Percentiles rank a stretch among this genome's conserved stretches.
These are phyloP conservation scores for Neospora caninum DNA, from an alignment of 169 alveolate genomes.

Conservation along the genomic window DNA sequence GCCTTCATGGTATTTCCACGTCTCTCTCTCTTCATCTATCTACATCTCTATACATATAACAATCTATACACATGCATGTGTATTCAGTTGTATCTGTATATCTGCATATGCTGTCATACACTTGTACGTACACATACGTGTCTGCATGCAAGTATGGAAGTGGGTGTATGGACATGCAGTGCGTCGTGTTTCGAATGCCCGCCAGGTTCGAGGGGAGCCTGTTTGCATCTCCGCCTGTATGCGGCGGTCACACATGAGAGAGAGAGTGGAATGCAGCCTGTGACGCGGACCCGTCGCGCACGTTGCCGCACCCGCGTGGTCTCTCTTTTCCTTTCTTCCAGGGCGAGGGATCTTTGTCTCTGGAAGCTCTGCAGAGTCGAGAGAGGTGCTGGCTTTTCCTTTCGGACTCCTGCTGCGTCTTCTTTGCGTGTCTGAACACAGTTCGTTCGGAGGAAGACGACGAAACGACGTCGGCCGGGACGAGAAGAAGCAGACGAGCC, in stretches of 20 bases:
- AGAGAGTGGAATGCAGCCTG: too few relatives aligned
- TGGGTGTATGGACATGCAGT: neutral
- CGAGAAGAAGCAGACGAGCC: neutral
- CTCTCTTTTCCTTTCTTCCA: too few relatives aligned
- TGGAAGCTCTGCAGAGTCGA: too few relatives aligned
- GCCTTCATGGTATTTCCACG: neutral
- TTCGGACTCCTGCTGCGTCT: too few relatives aligned
- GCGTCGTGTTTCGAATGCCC: neutral
- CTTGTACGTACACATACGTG: neutral
- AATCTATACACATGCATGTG: neutral
- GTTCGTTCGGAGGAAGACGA: neutral
- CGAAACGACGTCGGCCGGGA: slow-evolving; percentile 5
- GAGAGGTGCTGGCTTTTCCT: too few relatives aligned
- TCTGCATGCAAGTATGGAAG: neutral
- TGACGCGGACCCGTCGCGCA: too few relatives aligned
- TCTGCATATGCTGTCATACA: neutral
- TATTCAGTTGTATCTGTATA: neutral
- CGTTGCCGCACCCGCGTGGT: too few relatives aligned
- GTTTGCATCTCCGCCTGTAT: too few relatives aligned
- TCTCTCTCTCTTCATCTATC: neutral
- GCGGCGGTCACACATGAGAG: too few relatives aligned
- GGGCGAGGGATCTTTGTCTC: too few relatives aligned
- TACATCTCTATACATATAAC: neutral
- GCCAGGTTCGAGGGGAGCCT: too few relatives aligned
- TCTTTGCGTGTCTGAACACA: neutral